A percentile compares a stretch with the other conserved stretches of the same genome.
These are phyloP conservation scores for Aspergillus ellipticus DNA, from an alignment of 495 filamentous ascomycete species.

Conservation along the genomic window DNA sequence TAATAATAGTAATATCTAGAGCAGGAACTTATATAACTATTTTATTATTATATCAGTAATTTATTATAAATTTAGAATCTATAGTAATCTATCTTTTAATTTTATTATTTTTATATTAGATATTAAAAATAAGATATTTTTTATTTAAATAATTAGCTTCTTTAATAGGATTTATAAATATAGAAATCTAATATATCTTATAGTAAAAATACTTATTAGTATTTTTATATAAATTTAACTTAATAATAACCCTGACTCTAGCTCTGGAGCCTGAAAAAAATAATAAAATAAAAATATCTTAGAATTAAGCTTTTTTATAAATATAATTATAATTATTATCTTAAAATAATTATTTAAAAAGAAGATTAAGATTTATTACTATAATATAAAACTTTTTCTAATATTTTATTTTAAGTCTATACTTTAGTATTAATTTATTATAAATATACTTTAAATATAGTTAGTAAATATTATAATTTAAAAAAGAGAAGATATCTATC, in stretches of 20 bases:
- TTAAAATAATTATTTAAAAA: slow-evolving; percentile 16
- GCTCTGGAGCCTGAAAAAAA: slow-evolving; percentile 18
- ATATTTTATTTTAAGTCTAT: slow-evolving; percentile 17
- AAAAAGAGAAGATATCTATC: not conserved
- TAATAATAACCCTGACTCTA: slow-evolving; percentile 19
- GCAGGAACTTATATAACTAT: too few species aligned
- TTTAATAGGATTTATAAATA: not conserved
- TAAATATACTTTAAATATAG: slow-evolving; percentile 16
- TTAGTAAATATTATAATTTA: not conserved
- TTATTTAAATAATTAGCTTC: not conserved
- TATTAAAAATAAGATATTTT: too few species aligned
- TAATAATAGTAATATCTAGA: too few species aligned
- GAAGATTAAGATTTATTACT: slow-evolving; percentile 17
- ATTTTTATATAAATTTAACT: slow-evolving; percentile 19
- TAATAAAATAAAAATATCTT: slow-evolving; percentile 18
- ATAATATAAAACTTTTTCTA: slow-evolving; percentile 15
- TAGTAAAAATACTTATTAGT: slow-evolving; percentile 25
- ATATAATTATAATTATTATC: slow-evolving; percentile 21
- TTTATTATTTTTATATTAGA: too few species aligned
- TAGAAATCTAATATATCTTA: slow-evolving; percentile 13
- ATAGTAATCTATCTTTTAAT: too few species aligned
- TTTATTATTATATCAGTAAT: too few species aligned
- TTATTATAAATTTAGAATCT: too few species aligned
- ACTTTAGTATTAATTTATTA: slow-evolving; percentile 11
- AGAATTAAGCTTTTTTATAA: slow-evolving; percentile 17